These are phyloP conservation scores for Cicer pinnatifidum DNA, from an alignment of 306 rosid genomes.

Conservation along the genomic window DNA sequence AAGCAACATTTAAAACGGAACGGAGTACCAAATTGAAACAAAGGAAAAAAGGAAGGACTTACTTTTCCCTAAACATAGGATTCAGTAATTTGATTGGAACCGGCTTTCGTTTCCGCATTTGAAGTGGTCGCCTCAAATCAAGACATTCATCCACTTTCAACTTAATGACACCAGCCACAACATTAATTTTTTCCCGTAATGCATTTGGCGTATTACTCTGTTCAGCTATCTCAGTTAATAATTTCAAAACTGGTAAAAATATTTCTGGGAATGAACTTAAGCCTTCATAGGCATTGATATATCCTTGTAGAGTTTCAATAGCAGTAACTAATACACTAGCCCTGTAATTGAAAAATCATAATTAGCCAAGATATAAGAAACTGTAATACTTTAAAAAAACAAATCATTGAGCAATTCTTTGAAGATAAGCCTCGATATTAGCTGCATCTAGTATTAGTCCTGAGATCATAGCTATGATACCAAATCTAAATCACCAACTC, in stretches of 20 bases:
- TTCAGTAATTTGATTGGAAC: slow-evolving; percentile 75
- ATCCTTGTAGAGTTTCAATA: slow-evolving; percentile 71
- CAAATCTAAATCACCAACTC: slow-evolving; percentile 18
- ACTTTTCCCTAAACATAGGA: slow-evolving; percentile 90
- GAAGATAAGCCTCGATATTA: slow-evolving; percentile 9
- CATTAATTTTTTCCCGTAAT: slow-evolving; percentile 57
- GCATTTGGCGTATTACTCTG: slow-evolving; percentile 59
- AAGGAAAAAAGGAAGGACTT: slow-evolving; percentile 39
- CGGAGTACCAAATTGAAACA: slow-evolving; percentile 1
- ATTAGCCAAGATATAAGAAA: slow-evolving; percentile 38
- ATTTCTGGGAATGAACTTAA: slow-evolving; percentile 84
- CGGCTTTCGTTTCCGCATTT: slow-evolving; percentile 86
- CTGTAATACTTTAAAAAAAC: slow-evolving; percentile 19
- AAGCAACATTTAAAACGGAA: too few species aligned
- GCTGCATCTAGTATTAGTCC: slow-evolving; percentile 1
- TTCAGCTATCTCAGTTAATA: slow-evolving; percentile 58
- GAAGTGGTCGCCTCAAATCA: slow-evolving; percentile 71
- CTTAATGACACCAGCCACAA: slow-evolving; percentile 61
- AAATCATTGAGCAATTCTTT: slow-evolving; percentile 2
- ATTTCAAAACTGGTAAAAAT: slow-evolving; percentile 63
- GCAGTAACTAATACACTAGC: slow-evolving; percentile 62
- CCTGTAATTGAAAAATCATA: slow-evolving; percentile 56
- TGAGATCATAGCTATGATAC: neutral
- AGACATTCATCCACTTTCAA: slow-evolving; percentile 58
- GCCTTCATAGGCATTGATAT: slow-evolving; percentile 55